Base-by-base conservation (phyloP, 805 yeast genomes). In the Metschnikowia gelsemii region DNA sequence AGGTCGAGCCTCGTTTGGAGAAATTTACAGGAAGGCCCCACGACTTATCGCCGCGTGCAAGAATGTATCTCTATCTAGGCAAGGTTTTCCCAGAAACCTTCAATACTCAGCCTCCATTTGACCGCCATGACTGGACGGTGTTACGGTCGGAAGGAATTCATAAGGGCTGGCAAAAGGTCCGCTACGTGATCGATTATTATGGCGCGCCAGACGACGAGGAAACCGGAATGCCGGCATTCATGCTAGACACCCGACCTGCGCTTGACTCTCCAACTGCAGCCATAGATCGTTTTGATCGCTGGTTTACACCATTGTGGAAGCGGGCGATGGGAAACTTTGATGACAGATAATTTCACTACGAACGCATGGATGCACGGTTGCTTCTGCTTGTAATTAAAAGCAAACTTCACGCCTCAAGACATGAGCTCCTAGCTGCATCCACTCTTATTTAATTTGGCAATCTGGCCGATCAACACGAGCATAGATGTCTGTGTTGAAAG, bases 41-140 rank as follows among this genome's bases (percentile, higher is more conserved):
- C 50, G 90, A 88, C 43, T 57, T 86, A 51, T 79, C 90, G 2
- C 99, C 99, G 11, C 74, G 95, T 32, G 98, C 98, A 0, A 72
- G 76, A 49, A 64, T 78, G 66, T 80, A 81, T 57, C 76, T 84
- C 51, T 60, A 67, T 40, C 62, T 93, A 51, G 82, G 91, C 9
- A 74, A 77, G 51, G 19, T 82, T 1, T 84, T 84, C 68, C 98
- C 99, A 1, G 67, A 73, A 12, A 71, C 73, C 8, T 91, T 79
- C 66, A 82, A 80, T 46, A 66, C 82, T 1, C 84, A 84, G 49
- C 87, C 95, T 3, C 99, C 99, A 5, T 93, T 93, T 57, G 99
- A 93, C 63, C 80, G 99, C 62, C 99, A 93, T 57, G 99, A 93
- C 66, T 93, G 99, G 99, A 85, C 95, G 2, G 96, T 93, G 4